Percentiles rank a stretch among this genome's conserved stretches.
phyloP scores from a whole-genome alignment of 352 stramenopile species.

The Globisporangium heterothallicum region DNA sequence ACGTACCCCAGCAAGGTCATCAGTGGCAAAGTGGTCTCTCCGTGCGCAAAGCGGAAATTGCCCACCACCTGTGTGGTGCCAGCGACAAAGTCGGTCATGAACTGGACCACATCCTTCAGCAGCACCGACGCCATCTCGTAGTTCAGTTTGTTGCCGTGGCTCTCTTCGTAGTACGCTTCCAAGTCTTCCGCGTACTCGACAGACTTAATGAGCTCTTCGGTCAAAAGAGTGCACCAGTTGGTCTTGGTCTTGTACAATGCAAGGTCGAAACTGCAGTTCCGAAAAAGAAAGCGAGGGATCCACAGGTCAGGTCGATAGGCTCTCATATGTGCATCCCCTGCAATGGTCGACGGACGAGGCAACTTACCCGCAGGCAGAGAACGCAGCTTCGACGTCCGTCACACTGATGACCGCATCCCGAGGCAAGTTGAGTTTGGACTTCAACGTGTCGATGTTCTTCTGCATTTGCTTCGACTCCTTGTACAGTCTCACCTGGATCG shows the following conservation, averaged over 20 bases:
- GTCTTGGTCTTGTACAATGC: conserved; percentile 33
- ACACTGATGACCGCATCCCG: conserved; percentile 14
- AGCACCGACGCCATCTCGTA: conserved; percentile 45
- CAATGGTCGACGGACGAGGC: too few relatives aligned
- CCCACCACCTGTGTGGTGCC: conserved; percentile 15
- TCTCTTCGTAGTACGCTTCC: conserved; percentile 40
- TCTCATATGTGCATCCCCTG: too few relatives aligned
- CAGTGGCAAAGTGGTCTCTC: conserved; percentile 47
- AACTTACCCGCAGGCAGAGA: conserved; percentile 43
- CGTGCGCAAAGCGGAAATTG: conserved; percentile 49
- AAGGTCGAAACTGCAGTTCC: conserved; percentile 45
- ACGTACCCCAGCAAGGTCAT: conserved; percentile 43
- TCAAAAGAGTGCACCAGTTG: conserved; percentile 44
- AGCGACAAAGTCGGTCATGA: conserved; percentile 16
- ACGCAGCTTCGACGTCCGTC: conserved; percentile 27
- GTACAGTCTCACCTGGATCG: conserved; percentile 24
- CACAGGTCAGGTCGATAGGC: too few relatives aligned
- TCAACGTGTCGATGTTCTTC: conserved; percentile 16
- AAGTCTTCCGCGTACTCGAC: conserved; percentile 46
- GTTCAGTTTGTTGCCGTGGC: conserved; percentile 37
- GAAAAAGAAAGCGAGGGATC: too few relatives aligned
- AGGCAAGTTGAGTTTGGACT: conserved; percentile 11
- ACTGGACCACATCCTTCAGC: conserved; percentile 26
- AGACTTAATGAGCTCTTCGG: conserved; percentile 14
- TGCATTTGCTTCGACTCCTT: conserved; percentile 22